Percentiles rank a stretch among this genome's conserved stretches.
Conservation (phyloP, 768 basidiomycete species). For the Psilocybe azurescens region DNA sequence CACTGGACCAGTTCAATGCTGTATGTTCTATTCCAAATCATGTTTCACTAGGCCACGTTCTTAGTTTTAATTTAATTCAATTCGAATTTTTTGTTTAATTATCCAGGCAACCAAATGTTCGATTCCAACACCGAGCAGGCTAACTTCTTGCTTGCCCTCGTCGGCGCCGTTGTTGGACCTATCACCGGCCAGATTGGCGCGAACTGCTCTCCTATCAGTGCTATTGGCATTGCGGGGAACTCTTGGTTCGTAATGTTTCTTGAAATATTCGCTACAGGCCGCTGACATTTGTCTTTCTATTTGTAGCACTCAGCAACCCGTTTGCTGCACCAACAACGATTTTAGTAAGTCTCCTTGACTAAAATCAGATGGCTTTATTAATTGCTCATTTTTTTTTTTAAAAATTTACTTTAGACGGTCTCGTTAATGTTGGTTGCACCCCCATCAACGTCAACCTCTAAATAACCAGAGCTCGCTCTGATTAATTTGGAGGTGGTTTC, state of each 20-base stretch:
- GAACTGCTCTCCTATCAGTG: constrained; percentile 29
- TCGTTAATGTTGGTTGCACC: constrained; percentile 32
- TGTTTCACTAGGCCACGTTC: no score
- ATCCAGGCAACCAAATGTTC: constrained; percentile 22
- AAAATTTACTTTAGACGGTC: constrained; percentile 21
- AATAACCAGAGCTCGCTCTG: neutral
- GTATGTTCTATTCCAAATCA: constrained; percentile 10
- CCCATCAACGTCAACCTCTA: constrained; percentile 34
- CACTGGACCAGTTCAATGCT: constrained; percentile 35
- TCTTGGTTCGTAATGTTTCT: neutral
- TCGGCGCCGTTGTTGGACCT: constrained; percentile 11
- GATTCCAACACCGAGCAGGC: constrained; percentile 13
- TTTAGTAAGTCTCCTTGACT: constrained; percentile 27
- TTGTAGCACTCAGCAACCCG: constrained; percentile 22
- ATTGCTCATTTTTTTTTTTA: neutral
- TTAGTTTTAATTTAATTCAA: neutral
- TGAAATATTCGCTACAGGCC: constrained; percentile 2
- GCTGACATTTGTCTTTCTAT: neutral
- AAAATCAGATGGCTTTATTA: no score
- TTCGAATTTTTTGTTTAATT: neutral
- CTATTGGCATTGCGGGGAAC: constrained; percentile 23
- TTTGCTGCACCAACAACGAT: constrained; percentile 30
- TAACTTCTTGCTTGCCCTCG: constrained; percentile 8
- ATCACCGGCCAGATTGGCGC: constrained; percentile 14
- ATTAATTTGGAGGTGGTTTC: neutral